phyloP scores from a whole-genome alignment of 2,329 filamentous ascomycete genomes.

The Clarireedia sp. region DNA sequence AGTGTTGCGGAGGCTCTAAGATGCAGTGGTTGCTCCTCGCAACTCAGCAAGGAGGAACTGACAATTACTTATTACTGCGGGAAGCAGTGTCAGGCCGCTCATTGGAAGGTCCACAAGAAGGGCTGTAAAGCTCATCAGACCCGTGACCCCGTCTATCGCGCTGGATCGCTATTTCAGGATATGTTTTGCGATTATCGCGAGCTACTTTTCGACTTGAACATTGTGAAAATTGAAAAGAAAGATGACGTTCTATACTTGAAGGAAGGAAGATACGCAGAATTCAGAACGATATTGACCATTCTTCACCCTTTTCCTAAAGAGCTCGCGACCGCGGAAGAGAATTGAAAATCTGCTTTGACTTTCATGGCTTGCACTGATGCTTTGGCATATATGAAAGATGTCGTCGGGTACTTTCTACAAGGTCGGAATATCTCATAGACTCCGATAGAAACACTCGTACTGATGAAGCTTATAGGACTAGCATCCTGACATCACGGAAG shows the following conservation, averaged over 20 bases:
- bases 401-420: neutral
- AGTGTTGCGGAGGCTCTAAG: neutral
- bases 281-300: neutral
- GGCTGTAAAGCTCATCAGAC: neutral
- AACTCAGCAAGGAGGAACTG: neutral
- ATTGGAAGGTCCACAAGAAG: neutral
- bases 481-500: conserved; percentile 2
- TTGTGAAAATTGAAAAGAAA: conserved; percentile 6
- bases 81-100: neutral
- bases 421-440: neutral
- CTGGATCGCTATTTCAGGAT: conserved; percentile 5
- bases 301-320: neutral
- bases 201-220: conserved; percentile 4
- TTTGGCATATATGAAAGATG: neutral
- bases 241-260: neutral
- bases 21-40: neutral
- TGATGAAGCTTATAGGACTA: neutral
- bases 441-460: neutral
- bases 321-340: neutral
- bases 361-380: neutral
- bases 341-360: neutral
- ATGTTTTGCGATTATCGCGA: conserved; percentile 10
- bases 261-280: neutral
- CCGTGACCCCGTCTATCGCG: neutral
- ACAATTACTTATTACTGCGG: conserved; percentile 1